Evolutionary conservation across 331 rosid genomes (phyloP), one percentile per base, ranked within the genome.

Genomic region (Malus hybrid): DNA sequence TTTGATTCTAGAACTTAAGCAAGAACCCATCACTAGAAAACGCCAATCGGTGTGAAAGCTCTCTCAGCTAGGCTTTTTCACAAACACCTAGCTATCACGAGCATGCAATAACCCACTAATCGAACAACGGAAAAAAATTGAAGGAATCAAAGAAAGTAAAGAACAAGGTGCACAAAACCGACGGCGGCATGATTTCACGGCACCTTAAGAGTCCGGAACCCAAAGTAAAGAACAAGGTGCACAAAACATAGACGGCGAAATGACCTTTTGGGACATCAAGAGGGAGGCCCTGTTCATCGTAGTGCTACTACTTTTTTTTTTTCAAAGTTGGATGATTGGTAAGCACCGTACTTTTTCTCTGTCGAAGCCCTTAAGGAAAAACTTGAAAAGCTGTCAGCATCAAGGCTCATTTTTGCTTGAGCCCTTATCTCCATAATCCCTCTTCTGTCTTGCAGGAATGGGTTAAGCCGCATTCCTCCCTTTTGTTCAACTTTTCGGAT

Each of bases 261-360:
- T 93, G 98, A 14, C 98, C 97, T 83, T 90, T 93, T 1, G 98
- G 98, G 1, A 91, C 98, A 63, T 91, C 93, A 75, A 87, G 6
- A 34, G 93, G 90, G 6, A 78, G 79, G 1, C 86, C 90, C 50
- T 87, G 82, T 6, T 89, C 91, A 46, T 83, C 90, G 14, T 80
- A 86, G 57, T 77, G 83, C 5, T 78, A 76, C 29, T 86, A 88
- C 48, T 88, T 93, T 73, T 59, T 90, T 24, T 24, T 24, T 24
- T 24, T 24, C 24, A 24, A 24, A 24, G 24, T 1, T 24, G 24
- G 24, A 24, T 24, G 24, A 24, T 24, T 24, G 24, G 24, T 24
- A 24, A 24, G 24, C 24, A 24, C 24, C 1, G 24, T 24, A 24
- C 97, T 84, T 83, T 88, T 29, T 93, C 98, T 19, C 79, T 50